These are phyloP conservation scores for Stevia rebaudiana DNA, from an alignment of 140 eudicot genomes.

Conservation along the genomic window DNA sequence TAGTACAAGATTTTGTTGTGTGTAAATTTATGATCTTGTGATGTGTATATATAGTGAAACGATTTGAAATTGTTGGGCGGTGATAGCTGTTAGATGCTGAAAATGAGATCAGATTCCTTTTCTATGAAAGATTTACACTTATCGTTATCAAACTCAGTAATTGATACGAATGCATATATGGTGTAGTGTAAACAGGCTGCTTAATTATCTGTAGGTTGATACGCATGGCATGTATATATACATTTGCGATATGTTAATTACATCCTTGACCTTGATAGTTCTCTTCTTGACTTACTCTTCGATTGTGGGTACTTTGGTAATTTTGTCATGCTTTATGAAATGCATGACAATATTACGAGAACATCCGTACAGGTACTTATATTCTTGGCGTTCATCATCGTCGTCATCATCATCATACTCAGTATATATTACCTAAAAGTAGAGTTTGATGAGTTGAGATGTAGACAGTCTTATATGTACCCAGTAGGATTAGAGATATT, in stretches of 20 bases:
- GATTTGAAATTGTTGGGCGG: not conserved
- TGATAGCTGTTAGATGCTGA: conserved; percentile 12
- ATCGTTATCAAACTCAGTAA: not conserved
- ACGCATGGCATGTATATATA: too few species aligned
- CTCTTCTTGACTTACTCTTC: not conserved
- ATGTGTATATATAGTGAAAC: conserved; percentile 31
- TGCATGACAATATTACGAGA: conserved; percentile 2
- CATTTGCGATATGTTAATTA: too few species aligned
- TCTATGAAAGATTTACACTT: not conserved
- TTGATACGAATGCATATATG: not conserved
- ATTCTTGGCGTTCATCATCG: too few species aligned
- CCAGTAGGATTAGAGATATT: too few species aligned
- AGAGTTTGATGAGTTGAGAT: too few species aligned
- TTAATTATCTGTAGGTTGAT: not conserved
- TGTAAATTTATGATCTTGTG: conserved; percentile 7
- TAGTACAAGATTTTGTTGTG: conserved; percentile 18
- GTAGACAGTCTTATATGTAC: too few species aligned
- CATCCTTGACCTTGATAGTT: not conserved
- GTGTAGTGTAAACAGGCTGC: not conserved
- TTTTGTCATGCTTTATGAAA: conserved; percentile 9
- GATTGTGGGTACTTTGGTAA: conserved; percentile 15
- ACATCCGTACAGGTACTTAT: too few species aligned
- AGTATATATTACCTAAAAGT: too few species aligned
- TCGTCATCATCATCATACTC: too few species aligned
- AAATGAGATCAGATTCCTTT: conserved; percentile 27